A percentile compares a stretch with the other conserved stretches of the same genome.
Conservation (phyloP, 768 basidiomycete genomes). For the Crepidotus variabilis region DNA sequence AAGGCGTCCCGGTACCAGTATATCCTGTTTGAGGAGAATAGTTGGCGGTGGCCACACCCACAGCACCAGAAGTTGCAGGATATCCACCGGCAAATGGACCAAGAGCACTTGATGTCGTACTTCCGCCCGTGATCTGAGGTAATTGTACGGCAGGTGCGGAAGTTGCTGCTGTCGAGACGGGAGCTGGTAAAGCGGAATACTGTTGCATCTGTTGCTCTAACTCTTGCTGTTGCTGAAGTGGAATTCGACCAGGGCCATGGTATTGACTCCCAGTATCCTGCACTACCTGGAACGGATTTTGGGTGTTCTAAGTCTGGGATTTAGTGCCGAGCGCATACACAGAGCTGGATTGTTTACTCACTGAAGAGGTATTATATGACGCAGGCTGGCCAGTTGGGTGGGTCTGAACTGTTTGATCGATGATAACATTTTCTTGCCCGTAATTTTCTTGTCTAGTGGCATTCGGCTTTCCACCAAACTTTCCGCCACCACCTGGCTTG, state of each 20-base stretch:
- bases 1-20: no score
- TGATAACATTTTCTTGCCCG: background rate
- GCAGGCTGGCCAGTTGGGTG: background rate
- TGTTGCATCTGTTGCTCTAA: background rate
- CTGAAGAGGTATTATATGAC: background rate
- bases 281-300: background rate
- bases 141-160: background rate
- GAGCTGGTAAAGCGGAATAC: background rate
- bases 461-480: no score
- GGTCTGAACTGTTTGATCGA: background rate
- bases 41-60: no score
- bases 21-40: no score
- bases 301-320: background rate
- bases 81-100: background rate
- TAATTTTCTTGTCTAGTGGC: background rate
- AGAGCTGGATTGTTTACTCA: background rate
- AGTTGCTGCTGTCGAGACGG: background rate
- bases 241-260: background rate
- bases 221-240: background rate
- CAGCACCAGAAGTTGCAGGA: background rate
- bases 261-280: background rate
- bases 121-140: background rate
- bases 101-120: background rate
- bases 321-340: background rate
- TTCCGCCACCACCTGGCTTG: background rate